Conservation (phyloP, 2,329 filamentous ascomycete species). For the Fusarium irregulare region DNA sequence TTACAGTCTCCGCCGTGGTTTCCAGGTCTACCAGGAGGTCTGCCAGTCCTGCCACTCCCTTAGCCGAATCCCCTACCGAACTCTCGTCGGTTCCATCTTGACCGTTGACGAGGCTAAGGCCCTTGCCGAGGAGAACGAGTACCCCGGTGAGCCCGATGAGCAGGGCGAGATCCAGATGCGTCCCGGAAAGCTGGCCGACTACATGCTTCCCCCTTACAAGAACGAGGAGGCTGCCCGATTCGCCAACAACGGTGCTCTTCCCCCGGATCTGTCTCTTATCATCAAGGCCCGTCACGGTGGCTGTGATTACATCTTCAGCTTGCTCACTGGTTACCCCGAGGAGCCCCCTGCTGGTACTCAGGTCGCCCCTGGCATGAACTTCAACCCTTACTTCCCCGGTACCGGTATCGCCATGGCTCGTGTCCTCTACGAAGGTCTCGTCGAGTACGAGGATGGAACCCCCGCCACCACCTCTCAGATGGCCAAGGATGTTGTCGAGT, state of each 20-base stretch:
- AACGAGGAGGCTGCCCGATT: conserved; percentile 98
- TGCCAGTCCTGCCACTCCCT: conserved; percentile 98
- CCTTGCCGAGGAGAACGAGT: conserved; percentile 97
- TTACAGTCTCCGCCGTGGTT: conserved; percentile 91
- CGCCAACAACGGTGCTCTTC: conserved; percentile 97
- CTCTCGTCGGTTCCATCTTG: conserved; percentile 89
- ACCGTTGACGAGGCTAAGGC: conserved; percentile 98
- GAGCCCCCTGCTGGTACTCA: conserved; percentile 90
- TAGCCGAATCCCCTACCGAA: conserved; percentile 90
- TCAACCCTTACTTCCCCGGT: conserved; percentile 99
- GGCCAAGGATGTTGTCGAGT: conserved; percentile 99
- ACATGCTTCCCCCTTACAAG: conserved; percentile 94
- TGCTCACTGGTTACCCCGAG: conserved; percentile 97
- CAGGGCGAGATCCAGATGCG: conserved; percentile 98
- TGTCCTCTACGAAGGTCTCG: conserved; percentile 96
- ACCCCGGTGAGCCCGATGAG: conserved; percentile 97
- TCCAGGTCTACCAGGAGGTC: conserved; percentile 99
- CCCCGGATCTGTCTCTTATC: conserved; percentile 97
- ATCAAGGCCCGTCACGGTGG: conserved; percentile 98
- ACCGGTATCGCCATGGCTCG: conserved; percentile 99
- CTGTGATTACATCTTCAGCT: conserved; percentile 97
- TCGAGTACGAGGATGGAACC: conserved; percentile 98
- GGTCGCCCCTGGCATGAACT: conserved; percentile 92
- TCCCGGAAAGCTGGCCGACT: conserved; percentile 97
- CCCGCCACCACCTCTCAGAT: conserved; percentile 97